Evolutionary conservation across 352 stramenopile genomes (phyloP).

Genomic region (Phytophthora sp.): DNA sequence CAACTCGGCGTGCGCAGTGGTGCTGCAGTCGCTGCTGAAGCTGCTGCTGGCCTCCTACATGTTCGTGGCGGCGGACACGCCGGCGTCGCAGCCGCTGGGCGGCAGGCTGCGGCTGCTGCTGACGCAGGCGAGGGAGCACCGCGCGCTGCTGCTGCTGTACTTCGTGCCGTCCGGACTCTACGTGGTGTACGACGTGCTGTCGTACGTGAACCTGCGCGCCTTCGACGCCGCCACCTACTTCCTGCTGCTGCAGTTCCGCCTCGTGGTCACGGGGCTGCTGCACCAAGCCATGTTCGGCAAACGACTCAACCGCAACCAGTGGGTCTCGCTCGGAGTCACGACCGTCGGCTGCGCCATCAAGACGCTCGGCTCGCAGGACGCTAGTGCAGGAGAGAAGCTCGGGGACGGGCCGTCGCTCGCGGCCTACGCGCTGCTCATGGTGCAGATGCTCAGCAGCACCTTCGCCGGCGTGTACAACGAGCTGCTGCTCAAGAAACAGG

Average conservation of each 20-base stretch:
- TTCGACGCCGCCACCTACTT: conserved; percentile 86
- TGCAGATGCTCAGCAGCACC: conserved; percentile 84
- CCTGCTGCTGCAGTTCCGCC: conserved; percentile 78
- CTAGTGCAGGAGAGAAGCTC: conserved; percentile 16
- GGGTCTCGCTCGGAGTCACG: conserved; percentile 71
- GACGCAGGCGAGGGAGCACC: conserved; percentile 46
- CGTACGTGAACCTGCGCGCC: conserved; percentile 79
- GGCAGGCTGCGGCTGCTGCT: conserved; percentile 40
- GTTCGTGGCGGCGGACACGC: conserved; percentile 62
- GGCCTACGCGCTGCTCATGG: conserved; percentile 65
- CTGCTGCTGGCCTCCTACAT: conserved; percentile 71
- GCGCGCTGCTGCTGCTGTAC: conserved; percentile 65
- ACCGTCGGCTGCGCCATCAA: conserved; percentile 82
- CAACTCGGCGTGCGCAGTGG: conserved; percentile 77
- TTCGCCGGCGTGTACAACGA: conserved; percentile 89
- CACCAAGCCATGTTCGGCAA: conserved; percentile 84
- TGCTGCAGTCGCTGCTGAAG: conserved; percentile 81
- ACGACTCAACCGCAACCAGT: conserved; percentile 78
- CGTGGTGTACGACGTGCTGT: conserved; percentile 84
- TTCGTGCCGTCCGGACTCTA: conserved; percentile 79
- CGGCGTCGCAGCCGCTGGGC: conserved; percentile 25
- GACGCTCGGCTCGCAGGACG: conserved; percentile 51
- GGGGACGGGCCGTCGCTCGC: conserved; percentile 32
- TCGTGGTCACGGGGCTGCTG: conserved; percentile 79
- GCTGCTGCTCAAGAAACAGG: conserved; percentile 79